Evolutionary conservation across 352 stramenopile species (phyloP).

Genomic region (Pythium sp.): DNA sequence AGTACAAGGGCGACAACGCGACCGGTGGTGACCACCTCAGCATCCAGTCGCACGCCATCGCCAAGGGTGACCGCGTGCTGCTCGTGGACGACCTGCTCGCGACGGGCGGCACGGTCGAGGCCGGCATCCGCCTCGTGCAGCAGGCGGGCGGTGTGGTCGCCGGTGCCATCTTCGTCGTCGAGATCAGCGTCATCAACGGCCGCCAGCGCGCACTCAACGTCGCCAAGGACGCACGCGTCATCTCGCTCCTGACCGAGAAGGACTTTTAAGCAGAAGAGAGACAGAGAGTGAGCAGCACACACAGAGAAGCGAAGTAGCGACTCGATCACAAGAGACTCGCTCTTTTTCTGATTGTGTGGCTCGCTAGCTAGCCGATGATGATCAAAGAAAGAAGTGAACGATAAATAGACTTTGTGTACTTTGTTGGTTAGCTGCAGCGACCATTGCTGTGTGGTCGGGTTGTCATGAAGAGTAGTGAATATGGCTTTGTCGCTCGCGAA

Average conservation of each 20-base stretch:
- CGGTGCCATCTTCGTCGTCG: conserved; percentile 94
- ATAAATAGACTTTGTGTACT: not conserved
- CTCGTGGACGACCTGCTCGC: conserved; percentile 98
- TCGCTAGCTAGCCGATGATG: not conserved
- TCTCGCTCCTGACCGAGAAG: conserved; percentile 71
- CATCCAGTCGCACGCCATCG: conserved; percentile 81
- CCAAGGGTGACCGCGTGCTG: conserved; percentile 86
- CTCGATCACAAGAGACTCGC: not conserved
- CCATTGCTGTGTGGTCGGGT: not conserved
- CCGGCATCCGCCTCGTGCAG: conserved; percentile 86
- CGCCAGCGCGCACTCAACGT: conserved; percentile 44
- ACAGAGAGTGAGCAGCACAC: no score
- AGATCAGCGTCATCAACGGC: conserved; percentile 78
- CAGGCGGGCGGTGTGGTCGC: conserved; percentile 83
- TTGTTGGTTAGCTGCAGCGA: not conserved
- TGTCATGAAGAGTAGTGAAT: not conserved
- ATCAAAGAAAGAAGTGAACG: not conserved
- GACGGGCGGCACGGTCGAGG: conserved; percentile 93
- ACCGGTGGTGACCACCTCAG: conserved; percentile 81
- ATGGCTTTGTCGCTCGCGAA: no score
- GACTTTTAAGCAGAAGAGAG: conserved; percentile 38
- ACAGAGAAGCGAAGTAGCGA: no score
- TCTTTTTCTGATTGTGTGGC: not conserved
- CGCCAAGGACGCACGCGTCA: conserved; percentile 39
- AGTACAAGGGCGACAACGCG: conserved; percentile 87